A percentile compares a stretch with the other conserved stretches of the same genome.
Conservation (phyloP, 495 filamentous ascomycete species). For the Neurospora sp. region DNA sequence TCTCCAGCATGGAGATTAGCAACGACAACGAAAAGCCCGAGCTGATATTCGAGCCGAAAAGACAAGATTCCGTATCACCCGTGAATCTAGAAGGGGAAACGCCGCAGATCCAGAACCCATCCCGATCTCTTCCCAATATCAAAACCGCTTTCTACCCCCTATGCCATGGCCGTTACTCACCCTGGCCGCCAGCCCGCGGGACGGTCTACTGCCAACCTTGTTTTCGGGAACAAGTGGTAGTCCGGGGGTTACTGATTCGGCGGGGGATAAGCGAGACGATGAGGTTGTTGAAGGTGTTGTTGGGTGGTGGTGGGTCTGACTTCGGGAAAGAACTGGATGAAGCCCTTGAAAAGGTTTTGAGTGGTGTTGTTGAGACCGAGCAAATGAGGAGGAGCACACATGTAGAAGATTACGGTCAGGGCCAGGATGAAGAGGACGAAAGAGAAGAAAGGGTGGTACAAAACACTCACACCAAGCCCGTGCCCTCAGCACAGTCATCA, state of each 20-base stretch:
- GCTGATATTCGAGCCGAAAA: neutral
- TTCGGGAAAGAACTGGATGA: neutral
- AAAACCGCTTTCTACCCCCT: neutral
- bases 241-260: neutral
- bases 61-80: neutral
- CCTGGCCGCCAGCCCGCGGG: neutral
- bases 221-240: neutral
- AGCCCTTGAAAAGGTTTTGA: neutral
- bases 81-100: neutral
- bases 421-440: neutral
- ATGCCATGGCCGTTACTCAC: neutral
- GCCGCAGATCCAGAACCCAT: neutral
- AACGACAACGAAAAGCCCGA: neutral
- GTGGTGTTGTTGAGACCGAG: neutral
- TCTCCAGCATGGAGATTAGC: neutral
- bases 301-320: neutral
- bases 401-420: neutral
- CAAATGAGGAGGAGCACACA: neutral
- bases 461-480: neutral
- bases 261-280: neutral
- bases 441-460: neutral
- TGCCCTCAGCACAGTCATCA: neutral
- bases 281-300: neutral
- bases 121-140: neutral
- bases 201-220: neutral